Evolutionary conservation across 768 basidiomycete species (phyloP).

Genomic region (Epithele typhae): DNA sequence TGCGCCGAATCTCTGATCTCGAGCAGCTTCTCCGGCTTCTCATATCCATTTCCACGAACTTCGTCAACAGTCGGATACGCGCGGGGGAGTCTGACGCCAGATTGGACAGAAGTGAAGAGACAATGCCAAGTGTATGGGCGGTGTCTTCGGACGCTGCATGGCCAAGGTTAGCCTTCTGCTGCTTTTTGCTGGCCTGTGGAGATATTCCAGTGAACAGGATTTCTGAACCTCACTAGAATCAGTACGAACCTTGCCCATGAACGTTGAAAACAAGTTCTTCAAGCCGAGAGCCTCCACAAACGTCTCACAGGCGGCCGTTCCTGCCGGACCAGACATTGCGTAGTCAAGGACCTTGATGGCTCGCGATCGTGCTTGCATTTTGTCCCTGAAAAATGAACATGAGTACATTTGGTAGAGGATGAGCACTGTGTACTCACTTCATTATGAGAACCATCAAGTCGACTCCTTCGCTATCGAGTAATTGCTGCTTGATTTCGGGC

Average conservation of each 20-base stretch:
- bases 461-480: conserved; percentile 88
- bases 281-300: conserved; percentile 88
- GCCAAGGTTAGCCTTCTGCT: conserved; percentile 45
- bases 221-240: conserved; percentile 5
- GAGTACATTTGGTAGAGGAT: neutral
- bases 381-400: conserved; percentile 50
- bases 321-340: conserved; percentile 76
- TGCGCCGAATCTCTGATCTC: conserved; percentile 78
- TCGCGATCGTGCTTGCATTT: conserved; percentile 71
- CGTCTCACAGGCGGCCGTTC: conserved; percentile 67
- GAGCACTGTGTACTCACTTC: conserved; percentile 68
- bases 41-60: conserved; percentile 94
- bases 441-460: conserved; percentile 99
- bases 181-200: conserved; percentile 59
- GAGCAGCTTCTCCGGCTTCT: conserved; percentile 90
- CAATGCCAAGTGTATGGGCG: conserved; percentile 83
- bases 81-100: conserved; percentile 79
- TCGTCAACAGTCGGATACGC: conserved; percentile 79
- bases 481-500: conserved; percentile 70
- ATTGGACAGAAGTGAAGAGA: conserved; percentile 84
- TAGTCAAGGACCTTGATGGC: conserved; percentile 91
- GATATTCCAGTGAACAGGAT: conserved; percentile 2
- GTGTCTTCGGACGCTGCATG: conserved; percentile 72
- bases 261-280: conserved; percentile 83
- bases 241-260: conserved; percentile 99